These are phyloP conservation scores for Leptodermis oblonga DNA, from an alignment of 257 asterid genomes.

Conservation along the genomic window DNA sequence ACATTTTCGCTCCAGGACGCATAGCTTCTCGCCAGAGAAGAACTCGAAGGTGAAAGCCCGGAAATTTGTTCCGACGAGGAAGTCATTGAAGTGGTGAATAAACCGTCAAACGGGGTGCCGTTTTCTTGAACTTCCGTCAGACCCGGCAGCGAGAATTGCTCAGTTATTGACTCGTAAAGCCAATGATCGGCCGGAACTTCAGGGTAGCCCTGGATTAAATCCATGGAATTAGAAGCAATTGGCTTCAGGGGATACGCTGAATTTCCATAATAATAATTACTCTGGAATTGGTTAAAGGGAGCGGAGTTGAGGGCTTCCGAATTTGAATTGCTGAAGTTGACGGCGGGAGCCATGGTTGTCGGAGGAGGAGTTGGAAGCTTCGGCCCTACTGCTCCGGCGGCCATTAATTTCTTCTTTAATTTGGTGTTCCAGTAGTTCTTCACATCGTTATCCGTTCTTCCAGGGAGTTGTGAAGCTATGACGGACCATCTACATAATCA, in stretches of 20 bases:
- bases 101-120: not conserved
- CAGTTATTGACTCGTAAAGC: slow-evolving; percentile 4
- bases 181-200: slow-evolving; percentile 18
- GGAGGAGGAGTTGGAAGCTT: not conserved
- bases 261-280: slow-evolving; percentile 4
- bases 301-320: not conserved
- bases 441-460: slow-evolving; percentile 70
- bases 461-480: slow-evolving; percentile 57
- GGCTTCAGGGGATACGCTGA: not conserved
- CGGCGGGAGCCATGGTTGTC: not conserved
- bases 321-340: not conserved
- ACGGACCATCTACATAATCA: slow-evolving; percentile 51
- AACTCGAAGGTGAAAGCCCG: slow-evolving; percentile 17
- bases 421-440: slow-evolving; percentile 73
- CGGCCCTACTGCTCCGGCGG: slow-evolving; percentile 2
- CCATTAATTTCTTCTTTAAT: slow-evolving; percentile 44
- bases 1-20: slow-evolving; percentile 18
- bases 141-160: slow-evolving; percentile 24
- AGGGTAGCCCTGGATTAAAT: slow-evolving; percentile 6
- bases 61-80: slow-evolving; percentile 16
- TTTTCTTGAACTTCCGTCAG: slow-evolving; percentile 33
- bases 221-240: slow-evolving; percentile 17
- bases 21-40: slow-evolving; percentile 15
- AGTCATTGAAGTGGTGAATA: not conserved
- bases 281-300: not conserved